A percentile compares a stretch with the other conserved stretches of the same genome.
Evolutionary conservation across 768 basidiomycete species (phyloP).

Genomic region (Naematelia aurantialba): DNA sequence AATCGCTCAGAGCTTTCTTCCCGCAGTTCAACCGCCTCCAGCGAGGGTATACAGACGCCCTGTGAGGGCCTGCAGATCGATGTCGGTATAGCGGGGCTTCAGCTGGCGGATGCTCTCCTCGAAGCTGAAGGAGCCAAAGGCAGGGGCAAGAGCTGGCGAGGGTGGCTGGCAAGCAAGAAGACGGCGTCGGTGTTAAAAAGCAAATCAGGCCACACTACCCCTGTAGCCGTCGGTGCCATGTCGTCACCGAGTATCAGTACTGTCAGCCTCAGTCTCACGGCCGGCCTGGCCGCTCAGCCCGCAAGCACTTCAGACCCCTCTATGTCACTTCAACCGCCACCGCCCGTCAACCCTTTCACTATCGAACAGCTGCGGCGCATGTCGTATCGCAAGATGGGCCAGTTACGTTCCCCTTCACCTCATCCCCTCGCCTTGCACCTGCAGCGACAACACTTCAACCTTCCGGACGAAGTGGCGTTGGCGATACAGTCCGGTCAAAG

Average conservation of each 20-base stretch:
- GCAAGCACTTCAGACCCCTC: slow-evolving; percentile 7
- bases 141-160: slow-evolving; percentile 21
- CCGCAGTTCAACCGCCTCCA: slow-evolving; percentile 14
- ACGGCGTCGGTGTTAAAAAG: slow-evolving; percentile 3
- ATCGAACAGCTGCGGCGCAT: slow-evolving; percentile 31
- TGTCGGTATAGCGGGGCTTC: slow-evolving; percentile 20
- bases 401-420: slow-evolving; percentile 37
- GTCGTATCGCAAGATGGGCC: slow-evolving; percentile 28
- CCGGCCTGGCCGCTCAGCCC: neutral
- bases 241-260: slow-evolving; percentile 5
- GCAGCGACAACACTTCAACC: slow-evolving; percentile 24
- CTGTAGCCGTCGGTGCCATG: slow-evolving; percentile 9
- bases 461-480: slow-evolving; percentile 38
- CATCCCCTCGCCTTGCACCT: slow-evolving; percentile 36
- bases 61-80: slow-evolving; percentile 18
- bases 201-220: neutral
- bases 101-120: slow-evolving; percentile 26
- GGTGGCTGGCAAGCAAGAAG: slow-evolving; percentile 30
- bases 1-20: slow-evolving; percentile 22
- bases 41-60: slow-evolving; percentile 34
- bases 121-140: slow-evolving; percentile 21
- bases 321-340: slow-evolving; percentile 4
- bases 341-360: neutral
- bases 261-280: neutral
- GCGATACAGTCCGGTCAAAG: slow-evolving; percentile 31